Percentiles rank a stretch among this genome's conserved stretches.
phyloP scores from a whole-genome alignment of 441 rosid species.

The Gossypium davidsonii region DNA sequence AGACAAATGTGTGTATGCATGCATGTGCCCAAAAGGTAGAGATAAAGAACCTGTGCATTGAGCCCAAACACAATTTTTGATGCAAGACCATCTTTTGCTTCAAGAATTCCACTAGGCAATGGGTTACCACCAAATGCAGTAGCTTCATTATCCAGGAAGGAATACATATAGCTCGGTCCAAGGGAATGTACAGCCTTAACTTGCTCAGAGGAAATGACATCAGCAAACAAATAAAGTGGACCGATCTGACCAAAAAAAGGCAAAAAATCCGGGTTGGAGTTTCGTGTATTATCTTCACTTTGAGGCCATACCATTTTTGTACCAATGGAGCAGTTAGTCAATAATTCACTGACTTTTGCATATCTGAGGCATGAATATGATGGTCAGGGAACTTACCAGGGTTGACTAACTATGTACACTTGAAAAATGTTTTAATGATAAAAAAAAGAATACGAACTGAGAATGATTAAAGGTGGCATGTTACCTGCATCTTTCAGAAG shows the following conservation, averaged over 20 bases:
- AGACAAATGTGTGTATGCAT: not conserved
- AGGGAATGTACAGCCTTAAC: constrained; percentile 74
- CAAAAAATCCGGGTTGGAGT: constrained; percentile 36
- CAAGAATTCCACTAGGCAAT: constrained; percentile 77
- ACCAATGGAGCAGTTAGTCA: constrained; percentile 81
- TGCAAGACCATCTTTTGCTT: constrained; percentile 92
- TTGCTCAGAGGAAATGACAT: constrained; percentile 84
- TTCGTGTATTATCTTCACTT: constrained; percentile 45
- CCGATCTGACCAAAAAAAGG: constrained; percentile 97
- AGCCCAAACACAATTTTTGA: constrained; percentile 88
- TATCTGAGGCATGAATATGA: constrained; percentile 51
- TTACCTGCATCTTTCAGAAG: constrained; percentile 99
- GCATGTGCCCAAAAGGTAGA: not conserved
- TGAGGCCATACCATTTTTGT: constrained; percentile 51
- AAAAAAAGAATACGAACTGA: not conserved
- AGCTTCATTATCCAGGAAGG: constrained; percentile 81
- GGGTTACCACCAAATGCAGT: constrained; percentile 51
- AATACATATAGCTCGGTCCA: constrained; percentile 98
- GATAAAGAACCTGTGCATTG: constrained; percentile 78
- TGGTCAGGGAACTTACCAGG: constrained; percentile 10
- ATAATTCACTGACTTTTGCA: constrained; percentile 76
- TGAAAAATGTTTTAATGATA: constrained; percentile 2
- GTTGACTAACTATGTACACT: not conserved
- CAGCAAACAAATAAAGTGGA: constrained; percentile 84
- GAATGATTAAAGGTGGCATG: constrained; percentile 8